phyloP scores from a whole-genome alignment of 116 monocot species.

The Dioscorea cayenensis region DNA sequence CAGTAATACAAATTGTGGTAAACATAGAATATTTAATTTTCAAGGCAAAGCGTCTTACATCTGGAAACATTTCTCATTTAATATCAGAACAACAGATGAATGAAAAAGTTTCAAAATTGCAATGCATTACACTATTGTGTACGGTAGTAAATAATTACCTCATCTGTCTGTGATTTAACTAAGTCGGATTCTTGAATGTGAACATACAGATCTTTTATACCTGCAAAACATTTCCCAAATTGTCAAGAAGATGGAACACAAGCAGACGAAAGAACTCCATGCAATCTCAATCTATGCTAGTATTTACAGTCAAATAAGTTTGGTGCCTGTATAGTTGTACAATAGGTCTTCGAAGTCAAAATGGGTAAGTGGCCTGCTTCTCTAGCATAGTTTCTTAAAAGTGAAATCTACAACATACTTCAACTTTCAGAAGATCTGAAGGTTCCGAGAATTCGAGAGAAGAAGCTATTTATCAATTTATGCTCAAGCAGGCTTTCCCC shows the following conservation, averaged over 20 bases:
- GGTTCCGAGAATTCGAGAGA: too few species aligned
- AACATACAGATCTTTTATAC: conserved; percentile 57
- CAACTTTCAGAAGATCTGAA: too few species aligned
- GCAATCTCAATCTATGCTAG: too few species aligned
- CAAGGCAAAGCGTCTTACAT: background rate
- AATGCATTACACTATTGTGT: too few species aligned
- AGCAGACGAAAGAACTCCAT: background rate
- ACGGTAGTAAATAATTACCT: conserved; percentile 40
- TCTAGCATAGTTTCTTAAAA: too few species aligned
- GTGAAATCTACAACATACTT: too few species aligned
- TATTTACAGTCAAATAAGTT: too few species aligned
- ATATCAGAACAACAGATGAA: background rate
- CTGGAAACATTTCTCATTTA: background rate
- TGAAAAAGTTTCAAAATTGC: background rate
- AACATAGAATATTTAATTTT: background rate
- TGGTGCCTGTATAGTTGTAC: too few species aligned
- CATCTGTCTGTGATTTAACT: conserved; percentile 54
- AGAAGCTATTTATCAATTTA: too few species aligned
- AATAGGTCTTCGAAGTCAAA: too few species aligned
- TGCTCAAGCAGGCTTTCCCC: too few species aligned
- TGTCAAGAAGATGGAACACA: background rate
- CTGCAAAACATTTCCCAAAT: conserved; percentile 28
- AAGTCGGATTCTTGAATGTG: conserved; percentile 69
- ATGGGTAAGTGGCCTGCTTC: too few species aligned
- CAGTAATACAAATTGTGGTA: background rate